These are phyloP conservation scores for Quercus berberidifolia DNA, from an alignment of 306 rosid genomes.

Conservation along the genomic window DNA sequence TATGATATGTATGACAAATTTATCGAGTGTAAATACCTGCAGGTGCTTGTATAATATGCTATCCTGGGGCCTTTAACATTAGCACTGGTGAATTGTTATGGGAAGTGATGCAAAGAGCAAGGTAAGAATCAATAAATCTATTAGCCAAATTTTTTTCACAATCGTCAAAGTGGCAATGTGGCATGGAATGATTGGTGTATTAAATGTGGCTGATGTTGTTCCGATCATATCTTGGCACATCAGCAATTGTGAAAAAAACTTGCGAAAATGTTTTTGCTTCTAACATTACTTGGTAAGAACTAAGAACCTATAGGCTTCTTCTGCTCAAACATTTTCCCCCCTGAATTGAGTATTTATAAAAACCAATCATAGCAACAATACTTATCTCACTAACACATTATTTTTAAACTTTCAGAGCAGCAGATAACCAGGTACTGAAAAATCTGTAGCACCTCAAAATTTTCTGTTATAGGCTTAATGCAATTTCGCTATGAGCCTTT, in stretches of 20 bases:
- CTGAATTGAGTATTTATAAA: not conserved
- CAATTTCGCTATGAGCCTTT: no score
- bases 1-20: not conserved
- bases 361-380: not conserved
- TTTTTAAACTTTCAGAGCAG: constrained; percentile 26
- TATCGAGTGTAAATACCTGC: not conserved
- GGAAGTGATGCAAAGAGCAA: constrained; percentile 19
- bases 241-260: no score
- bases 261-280: no score
- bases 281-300: not conserved
- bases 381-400: not conserved
- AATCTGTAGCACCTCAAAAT: not conserved
- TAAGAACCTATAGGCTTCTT: not conserved
- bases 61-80: no score
- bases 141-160: no score
- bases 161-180: no score
- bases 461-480: not conserved
- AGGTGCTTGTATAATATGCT: constrained; percentile 2
- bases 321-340: not conserved
- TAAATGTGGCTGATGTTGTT: no score
- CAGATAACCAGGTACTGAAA: constrained; percentile 31
- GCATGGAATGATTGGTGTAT: no score
- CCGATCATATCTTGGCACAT: no score
- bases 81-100: no score
- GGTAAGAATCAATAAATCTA: not conserved